These are phyloP conservation scores for Seiridium unicorne DNA, from an alignment of 2,329 filamentous ascomycete species.

Conservation along the genomic window DNA sequence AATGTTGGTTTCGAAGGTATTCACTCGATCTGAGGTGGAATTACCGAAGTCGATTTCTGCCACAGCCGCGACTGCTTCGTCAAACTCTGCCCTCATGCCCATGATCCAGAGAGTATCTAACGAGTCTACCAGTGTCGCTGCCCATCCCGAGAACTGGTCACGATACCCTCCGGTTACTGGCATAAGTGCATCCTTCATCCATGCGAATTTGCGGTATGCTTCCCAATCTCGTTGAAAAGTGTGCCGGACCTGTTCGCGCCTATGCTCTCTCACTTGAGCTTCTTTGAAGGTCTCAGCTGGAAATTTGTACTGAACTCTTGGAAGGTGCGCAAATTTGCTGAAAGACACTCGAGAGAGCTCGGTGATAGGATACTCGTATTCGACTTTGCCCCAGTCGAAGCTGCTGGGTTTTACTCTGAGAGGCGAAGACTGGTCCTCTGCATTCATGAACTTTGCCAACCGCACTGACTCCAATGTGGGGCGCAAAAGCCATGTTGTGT, in stretches of 20 bases:
- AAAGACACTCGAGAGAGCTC: constrained; percentile 22
- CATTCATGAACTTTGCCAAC: constrained; percentile 32
- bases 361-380: constrained; percentile 22
- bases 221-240: constrained; percentile 37
- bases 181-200: constrained; percentile 46
- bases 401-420: constrained; percentile 20
- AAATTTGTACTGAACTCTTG: constrained; percentile 35
- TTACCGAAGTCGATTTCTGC: constrained; percentile 45
- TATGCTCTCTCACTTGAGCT: constrained; percentile 22
- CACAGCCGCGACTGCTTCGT: constrained; percentile 41
- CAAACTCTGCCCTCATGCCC: constrained; percentile 47
- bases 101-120: constrained; percentile 51
- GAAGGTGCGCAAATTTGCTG: constrained; percentile 19
- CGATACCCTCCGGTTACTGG: constrained; percentile 40
- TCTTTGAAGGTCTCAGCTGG: constrained; percentile 16
- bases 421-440: constrained; percentile 9
- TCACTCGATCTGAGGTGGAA: constrained; percentile 31
- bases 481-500: neutral
- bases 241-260: constrained; percentile 30
- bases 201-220: constrained; percentile 45
- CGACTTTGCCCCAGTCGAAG: constrained; percentile 36
- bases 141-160: constrained; percentile 49
- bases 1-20: constrained; percentile 45
- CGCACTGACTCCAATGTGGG: constrained; percentile 8
- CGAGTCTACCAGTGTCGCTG: constrained; percentile 51